phyloP scores from a whole-genome alignment of 306 rosid species.

The Malus asiatica region DNA sequence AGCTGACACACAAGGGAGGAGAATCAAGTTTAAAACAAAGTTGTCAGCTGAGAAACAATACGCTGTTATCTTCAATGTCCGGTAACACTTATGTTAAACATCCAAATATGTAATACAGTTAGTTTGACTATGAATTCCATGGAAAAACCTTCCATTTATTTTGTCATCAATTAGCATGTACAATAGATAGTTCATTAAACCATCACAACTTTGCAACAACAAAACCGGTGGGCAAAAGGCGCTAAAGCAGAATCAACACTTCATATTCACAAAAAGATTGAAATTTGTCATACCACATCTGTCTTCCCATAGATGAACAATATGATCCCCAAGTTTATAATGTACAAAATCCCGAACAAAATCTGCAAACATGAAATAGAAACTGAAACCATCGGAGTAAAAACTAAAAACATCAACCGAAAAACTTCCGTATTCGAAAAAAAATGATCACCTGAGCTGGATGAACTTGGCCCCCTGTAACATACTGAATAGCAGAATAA shows the following conservation, averaged over 20 bases:
- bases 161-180: neutral
- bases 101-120: neutral
- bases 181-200: neutral
- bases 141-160: neutral
- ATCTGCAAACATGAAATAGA: constrained; percentile 40
- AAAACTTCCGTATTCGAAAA: neutral
- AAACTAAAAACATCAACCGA: neutral
- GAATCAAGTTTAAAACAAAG: neutral
- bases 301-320: constrained; percentile 64
- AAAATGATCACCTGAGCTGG: constrained; percentile 60
- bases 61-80: neutral
- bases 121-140: neutral
- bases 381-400: neutral
- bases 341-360: constrained; percentile 70
- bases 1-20: neutral
- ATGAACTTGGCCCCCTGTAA: constrained; percentile 62
- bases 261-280: neutral
- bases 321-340: constrained; percentile 60
- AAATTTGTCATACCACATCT: constrained; percentile 49
- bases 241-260: neutral
- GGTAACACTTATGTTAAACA: neutral
- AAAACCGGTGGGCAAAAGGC: neutral
- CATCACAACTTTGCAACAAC: neutral
- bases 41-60: neutral
- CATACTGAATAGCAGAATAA: constrained; percentile 60